phyloP scores from a whole-genome alignment of 2,329 filamentous ascomycete genomes.

The Berkeleyomyces rouxiae region DNA sequence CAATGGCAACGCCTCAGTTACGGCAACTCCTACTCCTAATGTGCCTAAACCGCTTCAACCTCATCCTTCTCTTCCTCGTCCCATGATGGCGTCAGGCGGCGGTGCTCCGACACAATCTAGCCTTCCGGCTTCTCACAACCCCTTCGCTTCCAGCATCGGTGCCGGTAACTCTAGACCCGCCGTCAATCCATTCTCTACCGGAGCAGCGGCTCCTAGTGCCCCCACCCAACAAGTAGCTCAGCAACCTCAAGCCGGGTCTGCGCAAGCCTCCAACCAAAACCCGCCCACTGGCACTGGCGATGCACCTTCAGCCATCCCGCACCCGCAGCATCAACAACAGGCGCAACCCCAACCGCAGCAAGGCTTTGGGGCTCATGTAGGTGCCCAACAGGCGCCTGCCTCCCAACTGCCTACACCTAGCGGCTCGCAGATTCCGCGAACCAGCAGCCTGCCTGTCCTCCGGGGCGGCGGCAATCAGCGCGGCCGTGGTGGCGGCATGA shows the following conservation, averaged over 20 bases:
- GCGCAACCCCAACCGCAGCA: conserved; percentile 7
- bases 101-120: background rate
- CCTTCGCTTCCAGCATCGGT: conserved; percentile 2
- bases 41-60: conserved; percentile 3
- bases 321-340: conserved; percentile 10
- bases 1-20: conserved; percentile 15
- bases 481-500: conserved; percentile 20
- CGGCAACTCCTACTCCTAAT: background rate
- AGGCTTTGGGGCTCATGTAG: conserved; percentile 2
- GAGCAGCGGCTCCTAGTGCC: background rate
- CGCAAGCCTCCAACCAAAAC: background rate
- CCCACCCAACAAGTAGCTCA: background rate
- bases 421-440: conserved; percentile 7
- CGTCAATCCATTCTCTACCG: conserved; percentile 5
- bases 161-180: background rate
- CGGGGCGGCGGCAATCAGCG: conserved; percentile 22
- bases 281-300: background rate
- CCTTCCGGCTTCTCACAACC: background rate
- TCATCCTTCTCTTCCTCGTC: conserved; percentile 3
- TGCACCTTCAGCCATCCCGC: background rate
- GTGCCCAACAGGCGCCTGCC: background rate
- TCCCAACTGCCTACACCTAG: conserved; percentile 5
- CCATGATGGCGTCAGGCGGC: background rate
- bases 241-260: background rate
- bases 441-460: conserved; percentile 25